phyloP scores from a whole-genome alignment of 441 rosid genomes.

The Cnidoscolus chayamansa region DNA sequence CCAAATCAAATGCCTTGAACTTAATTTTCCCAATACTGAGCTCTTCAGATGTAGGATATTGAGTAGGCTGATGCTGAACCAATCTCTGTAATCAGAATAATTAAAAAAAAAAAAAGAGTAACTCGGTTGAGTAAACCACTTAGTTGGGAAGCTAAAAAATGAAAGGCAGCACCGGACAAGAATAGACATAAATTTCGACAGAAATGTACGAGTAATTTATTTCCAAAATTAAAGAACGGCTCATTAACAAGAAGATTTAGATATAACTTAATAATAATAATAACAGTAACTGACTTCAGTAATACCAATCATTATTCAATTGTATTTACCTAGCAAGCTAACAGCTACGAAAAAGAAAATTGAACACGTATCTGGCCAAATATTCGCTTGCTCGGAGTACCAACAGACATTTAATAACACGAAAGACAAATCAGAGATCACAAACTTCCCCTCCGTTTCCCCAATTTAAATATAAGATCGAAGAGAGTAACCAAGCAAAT shows the following conservation, averaged over 20 bases:
- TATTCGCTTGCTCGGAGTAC: background rate
- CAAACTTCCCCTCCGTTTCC: background rate
- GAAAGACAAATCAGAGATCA: background rate
- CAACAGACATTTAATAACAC: background rate
- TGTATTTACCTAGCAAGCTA: too few species aligned
- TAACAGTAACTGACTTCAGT: too few species aligned
- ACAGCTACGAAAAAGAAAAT: background rate
- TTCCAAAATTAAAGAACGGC: background rate
- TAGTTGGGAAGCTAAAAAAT: background rate
- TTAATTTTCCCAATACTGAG: conserved; percentile 78
- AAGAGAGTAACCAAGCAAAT: background rate
- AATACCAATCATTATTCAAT: too few species aligned
- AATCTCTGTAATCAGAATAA: conserved; percentile 47
- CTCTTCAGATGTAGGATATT: conserved; percentile 80
- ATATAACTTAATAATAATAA: background rate
- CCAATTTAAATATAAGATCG: background rate
- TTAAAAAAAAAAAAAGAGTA: background rate
- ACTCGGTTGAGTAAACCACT: background rate
- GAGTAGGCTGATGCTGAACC: conserved; percentile 82
- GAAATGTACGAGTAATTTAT: background rate
- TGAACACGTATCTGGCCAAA: background rate
- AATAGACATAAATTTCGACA: background rate
- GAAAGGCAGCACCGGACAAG: background rate
- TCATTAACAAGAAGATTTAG: background rate
- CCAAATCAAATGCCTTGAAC: conserved; percentile 85